Evolutionary conservation across 2,329 filamentous ascomycete genomes (phyloP).

Genomic region (Chalaropsis thielavioides): DNA sequence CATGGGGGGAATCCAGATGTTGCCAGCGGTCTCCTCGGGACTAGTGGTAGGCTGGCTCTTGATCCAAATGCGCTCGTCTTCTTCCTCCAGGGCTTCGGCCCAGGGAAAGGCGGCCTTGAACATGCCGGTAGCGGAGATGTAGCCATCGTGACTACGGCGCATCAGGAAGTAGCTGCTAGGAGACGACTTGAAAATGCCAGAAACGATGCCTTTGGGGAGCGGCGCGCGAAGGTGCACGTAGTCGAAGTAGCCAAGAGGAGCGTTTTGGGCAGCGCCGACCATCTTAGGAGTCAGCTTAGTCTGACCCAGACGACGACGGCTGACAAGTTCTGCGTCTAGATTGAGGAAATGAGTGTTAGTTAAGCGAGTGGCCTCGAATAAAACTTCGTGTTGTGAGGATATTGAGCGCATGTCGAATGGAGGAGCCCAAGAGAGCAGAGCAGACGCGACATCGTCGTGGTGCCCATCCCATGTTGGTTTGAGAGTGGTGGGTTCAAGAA

Average conservation of each 20-base stretch:
- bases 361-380: neutral
- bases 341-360: slow-evolving; percentile 11
- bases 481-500: neutral
- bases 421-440: neutral
- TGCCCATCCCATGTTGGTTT: neutral
- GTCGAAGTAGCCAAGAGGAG: slow-evolving; percentile 72
- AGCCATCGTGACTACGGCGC: slow-evolving; percentile 75
- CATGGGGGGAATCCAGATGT: slow-evolving; percentile 84
- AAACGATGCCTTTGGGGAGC: slow-evolving; percentile 77
- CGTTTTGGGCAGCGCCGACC: slow-evolving; percentile 57
- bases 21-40: slow-evolving; percentile 83
- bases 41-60: slow-evolving; percentile 72
- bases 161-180: slow-evolving; percentile 96
- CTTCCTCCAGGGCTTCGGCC: slow-evolving; percentile 56
- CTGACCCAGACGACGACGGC: slow-evolving; percentile 77
- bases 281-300: slow-evolving; percentile 79
- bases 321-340: slow-evolving; percentile 58
- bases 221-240: slow-evolving; percentile 92
- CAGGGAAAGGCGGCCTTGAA: slow-evolving; percentile 83
- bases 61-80: slow-evolving; percentile 66
- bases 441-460: neutral
- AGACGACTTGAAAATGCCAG: slow-evolving; percentile 80
- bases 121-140: slow-evolving; percentile 76
- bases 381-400: neutral
- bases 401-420: neutral